phyloP scores from a whole-genome alignment of 352 stramenopile species.

The Globisporangium emineosum region DNA sequence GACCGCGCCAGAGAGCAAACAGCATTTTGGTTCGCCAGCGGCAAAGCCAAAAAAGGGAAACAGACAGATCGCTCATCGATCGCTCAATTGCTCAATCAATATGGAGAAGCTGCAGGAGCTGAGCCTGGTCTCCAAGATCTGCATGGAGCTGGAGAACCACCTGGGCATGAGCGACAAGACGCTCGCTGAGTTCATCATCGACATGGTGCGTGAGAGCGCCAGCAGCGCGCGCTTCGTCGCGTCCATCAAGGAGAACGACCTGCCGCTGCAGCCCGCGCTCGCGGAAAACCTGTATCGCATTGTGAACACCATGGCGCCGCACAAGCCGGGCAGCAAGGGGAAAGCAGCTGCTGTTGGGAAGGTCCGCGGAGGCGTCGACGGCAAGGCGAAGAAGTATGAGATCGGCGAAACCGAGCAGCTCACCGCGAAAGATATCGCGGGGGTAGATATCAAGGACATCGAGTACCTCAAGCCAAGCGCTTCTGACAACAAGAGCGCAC shows the following conservation, averaged over 20 bases:
- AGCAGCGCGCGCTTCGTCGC: constrained; percentile 60
- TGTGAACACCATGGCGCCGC: constrained; percentile 75
- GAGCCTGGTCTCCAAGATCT: constrained; percentile 87
- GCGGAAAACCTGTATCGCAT: constrained; percentile 80
- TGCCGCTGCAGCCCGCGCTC: constrained; percentile 55
- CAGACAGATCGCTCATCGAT: neutral
- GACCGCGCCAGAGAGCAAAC: neutral
- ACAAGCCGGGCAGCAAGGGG: constrained; percentile 23
- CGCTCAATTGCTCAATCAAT: too few relatives aligned
- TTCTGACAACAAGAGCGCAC: constrained; percentile 3
- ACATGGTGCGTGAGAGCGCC: constrained; percentile 76
- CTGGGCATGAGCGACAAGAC: constrained; percentile 96
- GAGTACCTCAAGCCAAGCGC: constrained; percentile 16
- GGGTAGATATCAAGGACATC: constrained; percentile 24
- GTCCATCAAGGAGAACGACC: constrained; percentile 59
- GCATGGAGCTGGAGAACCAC: constrained; percentile 88
- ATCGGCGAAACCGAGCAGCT: constrained; percentile 69
- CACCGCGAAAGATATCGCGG: constrained; percentile 61
- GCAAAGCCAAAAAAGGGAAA: constrained; percentile 6
- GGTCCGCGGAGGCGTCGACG: constrained; percentile 4
- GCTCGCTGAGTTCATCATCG: constrained; percentile 95
- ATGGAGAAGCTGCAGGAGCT: constrained; percentile 90
- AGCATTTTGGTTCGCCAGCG: neutral
- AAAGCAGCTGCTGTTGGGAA: constrained; percentile 1
- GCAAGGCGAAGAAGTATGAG: constrained; percentile 26